phyloP scores from a whole-genome alignment of 2,329 filamentous ascomycete species.

The Apiospora hydei region DNA sequence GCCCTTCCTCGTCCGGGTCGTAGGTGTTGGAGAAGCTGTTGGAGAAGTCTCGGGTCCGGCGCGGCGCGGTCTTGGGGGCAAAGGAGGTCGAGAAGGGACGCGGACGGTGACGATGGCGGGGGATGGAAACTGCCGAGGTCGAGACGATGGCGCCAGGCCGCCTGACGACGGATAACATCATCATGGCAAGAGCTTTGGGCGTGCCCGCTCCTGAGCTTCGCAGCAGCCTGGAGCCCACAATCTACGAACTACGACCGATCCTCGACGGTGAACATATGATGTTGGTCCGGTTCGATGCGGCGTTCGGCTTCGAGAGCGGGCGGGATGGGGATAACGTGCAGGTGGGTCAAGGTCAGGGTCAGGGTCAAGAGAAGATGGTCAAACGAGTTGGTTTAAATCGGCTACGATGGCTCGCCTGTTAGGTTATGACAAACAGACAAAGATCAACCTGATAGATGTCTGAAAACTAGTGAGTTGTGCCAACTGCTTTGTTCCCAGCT shows the following conservation, averaged over 20 bases:
- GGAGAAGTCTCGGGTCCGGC: constrained; percentile 58
- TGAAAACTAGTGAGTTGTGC: background rate
- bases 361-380: background rate
- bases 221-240: constrained; percentile 2
- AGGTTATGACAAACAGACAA: background rate
- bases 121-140: constrained; percentile 23
- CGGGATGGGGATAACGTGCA: background rate
- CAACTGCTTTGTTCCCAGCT: constrained; percentile 11
- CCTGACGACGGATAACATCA: constrained; percentile 35
- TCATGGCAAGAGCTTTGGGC: constrained; percentile 22
- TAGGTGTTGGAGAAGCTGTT: constrained; percentile 67
- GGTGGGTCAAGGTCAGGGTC: constrained; percentile 14
- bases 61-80: constrained; percentile 39
- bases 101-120: constrained; percentile 27
- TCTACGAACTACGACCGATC: constrained; percentile 5
- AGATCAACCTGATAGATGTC: background rate
- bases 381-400: background rate
- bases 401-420: background rate
- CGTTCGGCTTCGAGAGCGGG: background rate
- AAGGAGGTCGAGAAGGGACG: constrained; percentile 41
- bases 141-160: constrained; percentile 34
- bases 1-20: constrained; percentile 61
- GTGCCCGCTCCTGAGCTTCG: constrained; percentile 5
- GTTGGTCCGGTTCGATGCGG: constrained; percentile 8
- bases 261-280: constrained; percentile 9